phyloP scores from a whole-genome alignment of 495 filamentous ascomycete species.

The Penicillium fimorum region DNA sequence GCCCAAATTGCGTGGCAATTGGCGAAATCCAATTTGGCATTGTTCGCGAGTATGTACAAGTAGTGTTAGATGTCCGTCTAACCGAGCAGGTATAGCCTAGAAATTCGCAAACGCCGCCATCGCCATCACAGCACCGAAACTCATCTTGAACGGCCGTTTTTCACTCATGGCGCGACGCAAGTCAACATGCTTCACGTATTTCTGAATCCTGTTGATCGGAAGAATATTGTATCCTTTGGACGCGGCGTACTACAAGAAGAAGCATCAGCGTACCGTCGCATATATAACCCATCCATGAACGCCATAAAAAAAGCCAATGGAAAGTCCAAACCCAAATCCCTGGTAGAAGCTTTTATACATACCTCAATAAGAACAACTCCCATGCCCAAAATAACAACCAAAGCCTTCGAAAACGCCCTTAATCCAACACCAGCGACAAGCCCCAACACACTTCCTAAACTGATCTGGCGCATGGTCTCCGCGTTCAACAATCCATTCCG shows the following conservation, averaged over 20 bases:
- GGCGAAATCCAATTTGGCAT: not conserved
- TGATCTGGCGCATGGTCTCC: conserved; percentile 63
- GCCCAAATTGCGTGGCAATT: not conserved
- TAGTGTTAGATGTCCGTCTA: not conserved
- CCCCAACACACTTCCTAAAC: conserved; percentile 66
- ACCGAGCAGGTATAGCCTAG: conserved; percentile 14
- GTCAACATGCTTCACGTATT: conserved; percentile 56
- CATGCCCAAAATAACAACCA: conserved; percentile 72
- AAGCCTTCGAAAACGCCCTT: conserved; percentile 68
- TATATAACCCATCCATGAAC: not conserved
- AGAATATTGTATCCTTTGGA: conserved; percentile 73
- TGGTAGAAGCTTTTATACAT: conserved; percentile 23
- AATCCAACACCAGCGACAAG: conserved; percentile 69
- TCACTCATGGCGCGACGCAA: conserved; percentile 59
- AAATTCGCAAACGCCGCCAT: conserved; percentile 69
- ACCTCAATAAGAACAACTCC: conserved; percentile 71
- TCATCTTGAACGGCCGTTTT: conserved; percentile 74
- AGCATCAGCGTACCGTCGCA: not conserved
- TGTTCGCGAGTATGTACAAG: conserved; percentile 19
- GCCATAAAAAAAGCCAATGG: not conserved
- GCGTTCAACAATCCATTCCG: conserved; percentile 36
- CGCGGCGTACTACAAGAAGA: conserved; percentile 57
- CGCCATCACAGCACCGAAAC: conserved; percentile 73
- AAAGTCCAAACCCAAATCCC: not conserved
- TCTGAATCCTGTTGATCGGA: conserved; percentile 57